Evolutionary conservation across 2,329 filamentous ascomycete genomes (phyloP).

Genomic region (Neonectria faginata): DNA sequence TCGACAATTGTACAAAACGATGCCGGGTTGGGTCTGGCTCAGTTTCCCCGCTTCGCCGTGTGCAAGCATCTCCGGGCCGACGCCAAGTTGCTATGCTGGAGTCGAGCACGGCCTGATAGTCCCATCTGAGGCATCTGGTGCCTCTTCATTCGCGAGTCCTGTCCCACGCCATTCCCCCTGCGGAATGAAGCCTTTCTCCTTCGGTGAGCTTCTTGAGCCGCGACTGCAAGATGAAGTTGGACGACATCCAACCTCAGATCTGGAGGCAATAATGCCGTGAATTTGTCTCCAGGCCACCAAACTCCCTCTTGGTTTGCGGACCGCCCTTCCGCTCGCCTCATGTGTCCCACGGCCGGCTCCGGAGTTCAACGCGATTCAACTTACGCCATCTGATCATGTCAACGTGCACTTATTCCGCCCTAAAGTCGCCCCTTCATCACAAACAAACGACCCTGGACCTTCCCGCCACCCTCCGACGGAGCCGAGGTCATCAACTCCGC

Average conservation of each 20-base stretch:
- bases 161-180: slow-evolving; percentile 43
- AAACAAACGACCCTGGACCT: slow-evolving; percentile 44
- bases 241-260: slow-evolving; percentile 40
- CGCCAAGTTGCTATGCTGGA: slow-evolving; percentile 32
- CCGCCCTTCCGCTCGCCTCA: slow-evolving; percentile 23
- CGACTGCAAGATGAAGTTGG: slow-evolving; percentile 45
- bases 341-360: slow-evolving; percentile 32
- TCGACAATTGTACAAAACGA: slow-evolving; percentile 29
- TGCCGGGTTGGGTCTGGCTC: slow-evolving; percentile 34
- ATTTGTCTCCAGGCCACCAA: background rate
- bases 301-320: slow-evolving; percentile 7
- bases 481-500: slow-evolving; percentile 44
- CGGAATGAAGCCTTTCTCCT: slow-evolving; percentile 44
- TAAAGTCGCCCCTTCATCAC: slow-evolving; percentile 43
- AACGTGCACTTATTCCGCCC: slow-evolving; percentile 41
- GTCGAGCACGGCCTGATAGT: slow-evolving; percentile 35
- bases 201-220: slow-evolving; percentile 45
- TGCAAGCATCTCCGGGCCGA: slow-evolving; percentile 39
- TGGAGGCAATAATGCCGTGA: slow-evolving; percentile 13
- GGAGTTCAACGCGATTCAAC: slow-evolving; percentile 34
- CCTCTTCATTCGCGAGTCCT: slow-evolving; percentile 44
- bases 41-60: slow-evolving; percentile 41
- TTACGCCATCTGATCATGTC: slow-evolving; percentile 44
- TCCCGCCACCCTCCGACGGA: slow-evolving; percentile 47
- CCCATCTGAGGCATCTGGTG: slow-evolving; percentile 45